Evolutionary conservation across 2,329 filamentous ascomycete genomes (phyloP).

Genomic region (Dactylonectria estremocensis): DNA sequence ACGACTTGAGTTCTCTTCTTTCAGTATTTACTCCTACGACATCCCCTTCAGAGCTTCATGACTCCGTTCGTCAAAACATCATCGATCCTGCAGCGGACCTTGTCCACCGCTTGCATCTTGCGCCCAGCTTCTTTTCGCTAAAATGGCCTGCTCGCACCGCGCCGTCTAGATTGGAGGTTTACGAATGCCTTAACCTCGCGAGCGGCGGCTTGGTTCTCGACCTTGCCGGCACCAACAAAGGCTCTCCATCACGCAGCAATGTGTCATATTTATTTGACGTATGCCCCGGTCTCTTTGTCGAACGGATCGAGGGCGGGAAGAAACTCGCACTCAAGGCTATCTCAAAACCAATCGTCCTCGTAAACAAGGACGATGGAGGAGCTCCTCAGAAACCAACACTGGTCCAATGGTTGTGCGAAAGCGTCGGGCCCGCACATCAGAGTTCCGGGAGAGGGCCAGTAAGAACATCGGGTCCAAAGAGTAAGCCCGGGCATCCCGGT

Average conservation of each 20-base stretch:
- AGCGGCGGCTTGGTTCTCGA: constrained; percentile 50
- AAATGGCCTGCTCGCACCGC: constrained; percentile 57
- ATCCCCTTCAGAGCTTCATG: constrained; percentile 49
- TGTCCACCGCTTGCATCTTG: constrained; percentile 55
- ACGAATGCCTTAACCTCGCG: constrained; percentile 56
- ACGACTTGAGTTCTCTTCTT: constrained; percentile 54
- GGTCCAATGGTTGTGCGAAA: constrained; percentile 54
- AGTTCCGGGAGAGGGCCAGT: constrained; percentile 38
- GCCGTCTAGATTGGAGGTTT: constrained; percentile 54
- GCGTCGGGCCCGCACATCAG: constrained; percentile 39
- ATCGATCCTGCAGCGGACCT: constrained; percentile 56
- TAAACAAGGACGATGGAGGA: constrained; percentile 48
- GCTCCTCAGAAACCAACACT: constrained; percentile 52
- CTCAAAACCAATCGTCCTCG: constrained; percentile 53
- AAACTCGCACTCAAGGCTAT: constrained; percentile 53
- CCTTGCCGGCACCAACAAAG: constrained; percentile 49
- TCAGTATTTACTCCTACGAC: constrained; percentile 49
- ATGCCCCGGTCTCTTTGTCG: constrained; percentile 56
- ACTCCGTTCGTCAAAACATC: constrained; percentile 52
- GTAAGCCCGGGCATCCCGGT: constrained; percentile 46
- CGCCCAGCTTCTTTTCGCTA: constrained; percentile 53
- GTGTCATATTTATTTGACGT: constrained; percentile 56
- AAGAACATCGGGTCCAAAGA: constrained; percentile 42
- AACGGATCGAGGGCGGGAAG: constrained; percentile 53
- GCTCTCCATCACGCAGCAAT: constrained; percentile 48